phyloP scores from a whole-genome alignment of 2,329 filamentous ascomycete species.

The Colletotrichum phormii region DNA sequence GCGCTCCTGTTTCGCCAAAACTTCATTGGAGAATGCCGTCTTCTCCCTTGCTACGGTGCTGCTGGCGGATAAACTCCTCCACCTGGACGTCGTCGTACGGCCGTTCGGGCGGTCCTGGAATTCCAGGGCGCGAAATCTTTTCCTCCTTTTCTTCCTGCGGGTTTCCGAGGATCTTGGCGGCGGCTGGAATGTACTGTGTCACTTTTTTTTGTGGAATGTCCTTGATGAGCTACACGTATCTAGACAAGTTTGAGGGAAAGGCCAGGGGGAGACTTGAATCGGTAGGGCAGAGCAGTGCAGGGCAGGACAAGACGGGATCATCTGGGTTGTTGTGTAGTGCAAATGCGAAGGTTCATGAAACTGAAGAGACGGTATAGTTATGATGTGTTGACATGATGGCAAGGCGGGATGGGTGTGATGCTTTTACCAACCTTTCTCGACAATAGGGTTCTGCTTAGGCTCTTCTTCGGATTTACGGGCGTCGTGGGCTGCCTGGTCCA shows the following conservation, averaged over 20 bases:
- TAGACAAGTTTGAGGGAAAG: background rate
- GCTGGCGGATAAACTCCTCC: slow-evolving; percentile 64
- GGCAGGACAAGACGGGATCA: no score
- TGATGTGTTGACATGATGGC: background rate
- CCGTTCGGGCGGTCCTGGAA: slow-evolving; percentile 53
- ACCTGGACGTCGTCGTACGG: slow-evolving; percentile 61
- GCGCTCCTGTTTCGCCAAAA: background rate
- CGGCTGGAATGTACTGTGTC: slow-evolving; percentile 56
- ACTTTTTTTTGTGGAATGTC: slow-evolving; percentile 45
- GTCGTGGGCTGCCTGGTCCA: slow-evolving; percentile 55
- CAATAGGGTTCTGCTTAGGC: slow-evolving; percentile 48
- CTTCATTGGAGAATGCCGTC: slow-evolving; percentile 42
- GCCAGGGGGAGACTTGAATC: background rate
- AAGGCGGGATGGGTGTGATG: background rate
- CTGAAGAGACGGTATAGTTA: background rate
- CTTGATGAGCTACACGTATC: slow-evolving; percentile 19
- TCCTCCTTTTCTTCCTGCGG: slow-evolving; percentile 43
- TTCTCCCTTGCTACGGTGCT: slow-evolving; percentile 59
- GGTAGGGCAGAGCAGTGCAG: background rate
- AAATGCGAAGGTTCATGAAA: background rate
- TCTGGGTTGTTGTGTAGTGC: background rate
- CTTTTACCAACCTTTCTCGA: slow-evolving; percentile 55
- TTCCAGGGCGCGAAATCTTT: slow-evolving; percentile 40
- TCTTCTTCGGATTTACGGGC: slow-evolving; percentile 43
- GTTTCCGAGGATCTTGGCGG: slow-evolving; percentile 53